Percentiles rank a stretch among this genome's conserved stretches.
Evolutionary conservation across 2,329 filamentous ascomycete species (phyloP).

Genomic region (Thelonectria discophora): DNA sequence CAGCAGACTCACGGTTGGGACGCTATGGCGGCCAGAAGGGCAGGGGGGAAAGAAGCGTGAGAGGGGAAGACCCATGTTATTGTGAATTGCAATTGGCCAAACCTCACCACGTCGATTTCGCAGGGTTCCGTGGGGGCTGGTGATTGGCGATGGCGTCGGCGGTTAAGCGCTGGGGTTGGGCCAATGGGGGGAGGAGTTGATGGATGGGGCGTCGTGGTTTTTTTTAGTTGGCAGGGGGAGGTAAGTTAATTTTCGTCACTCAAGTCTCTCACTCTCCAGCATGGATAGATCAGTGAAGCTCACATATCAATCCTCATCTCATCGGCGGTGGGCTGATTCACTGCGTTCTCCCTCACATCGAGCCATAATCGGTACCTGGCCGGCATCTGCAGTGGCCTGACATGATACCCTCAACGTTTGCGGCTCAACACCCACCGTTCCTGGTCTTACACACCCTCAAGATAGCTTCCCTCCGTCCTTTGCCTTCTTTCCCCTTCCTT

Average conservation of each 20-base stretch:
- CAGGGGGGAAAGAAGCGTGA: too few species aligned
- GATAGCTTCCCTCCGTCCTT: background rate
- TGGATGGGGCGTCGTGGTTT: constrained; percentile 5
- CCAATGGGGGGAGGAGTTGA: constrained; percentile 48
- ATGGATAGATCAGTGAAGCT: background rate
- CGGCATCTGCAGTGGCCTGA: background rate
- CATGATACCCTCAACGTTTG: background rate
- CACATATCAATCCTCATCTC: background rate
- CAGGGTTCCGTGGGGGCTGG: constrained; percentile 33
- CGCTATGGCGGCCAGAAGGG: too few species aligned
- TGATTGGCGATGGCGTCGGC: constrained; percentile 48
- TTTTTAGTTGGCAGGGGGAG: background rate
- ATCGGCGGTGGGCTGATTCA: background rate
- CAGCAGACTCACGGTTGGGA: background rate
- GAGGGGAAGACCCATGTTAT: background rate
- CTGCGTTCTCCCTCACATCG: background rate
- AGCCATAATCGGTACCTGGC: background rate
- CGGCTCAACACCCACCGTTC: background rate
- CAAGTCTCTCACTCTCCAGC: background rate
- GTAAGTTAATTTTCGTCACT: background rate
- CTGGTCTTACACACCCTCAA: background rate
- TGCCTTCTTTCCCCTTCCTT: background rate
- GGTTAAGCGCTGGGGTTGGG: constrained; percentile 47
- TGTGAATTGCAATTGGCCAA: constrained; percentile 1
- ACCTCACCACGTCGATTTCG: constrained; percentile 1